Evolutionary conservation across 2,329 filamentous ascomycete genomes (phyloP).

Genomic region (Bipolaris gigantea): DNA sequence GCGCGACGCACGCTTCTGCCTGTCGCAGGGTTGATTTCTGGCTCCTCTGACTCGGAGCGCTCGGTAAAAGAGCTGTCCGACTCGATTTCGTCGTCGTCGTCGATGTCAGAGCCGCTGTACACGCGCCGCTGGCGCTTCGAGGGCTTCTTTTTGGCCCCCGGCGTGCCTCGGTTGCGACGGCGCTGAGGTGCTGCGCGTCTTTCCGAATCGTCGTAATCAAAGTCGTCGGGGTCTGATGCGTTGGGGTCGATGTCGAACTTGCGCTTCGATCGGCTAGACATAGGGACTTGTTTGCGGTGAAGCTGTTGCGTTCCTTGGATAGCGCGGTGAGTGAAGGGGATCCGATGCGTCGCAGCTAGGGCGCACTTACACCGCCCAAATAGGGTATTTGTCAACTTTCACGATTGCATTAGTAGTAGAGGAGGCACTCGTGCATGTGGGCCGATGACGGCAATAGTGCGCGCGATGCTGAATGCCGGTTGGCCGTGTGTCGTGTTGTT

Average conservation of each 20-base stretch:
- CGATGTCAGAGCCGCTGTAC: slow-evolving; percentile 42
- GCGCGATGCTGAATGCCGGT: slow-evolving; percentile 25
- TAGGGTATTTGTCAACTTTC: slow-evolving; percentile 8
- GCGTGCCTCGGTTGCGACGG: slow-evolving; percentile 33
- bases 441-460: slow-evolving; percentile 17
- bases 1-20: slow-evolving; percentile 59
- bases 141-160: slow-evolving; percentile 33
- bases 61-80: slow-evolving; percentile 50
- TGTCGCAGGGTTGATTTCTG: slow-evolving; percentile 58
- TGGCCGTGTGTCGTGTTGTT: slow-evolving; percentile 27
- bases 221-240: slow-evolving; percentile 45
- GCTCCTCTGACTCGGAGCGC: slow-evolving; percentile 48
- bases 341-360: slow-evolving; percentile 12
- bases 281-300: slow-evolving; percentile 31
- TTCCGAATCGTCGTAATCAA: slow-evolving; percentile 42
- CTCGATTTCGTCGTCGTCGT: slow-evolving; percentile 54
- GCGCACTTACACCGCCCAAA: slow-evolving; percentile 32
- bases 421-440: slow-evolving; percentile 24
- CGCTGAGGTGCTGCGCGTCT: slow-evolving; percentile 34
- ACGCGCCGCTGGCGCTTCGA: slow-evolving; percentile 40
- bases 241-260: slow-evolving; percentile 46
- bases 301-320: slow-evolving; percentile 22
- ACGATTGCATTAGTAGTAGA: slow-evolving; percentile 31
- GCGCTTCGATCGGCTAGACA: slow-evolving; percentile 47
- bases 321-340: slow-evolving; percentile 24